These are phyloP conservation scores for Colletotrichum falcatum DNA, from an alignment of 2,329 filamentous ascomycete genomes.

Conservation along the genomic window DNA sequence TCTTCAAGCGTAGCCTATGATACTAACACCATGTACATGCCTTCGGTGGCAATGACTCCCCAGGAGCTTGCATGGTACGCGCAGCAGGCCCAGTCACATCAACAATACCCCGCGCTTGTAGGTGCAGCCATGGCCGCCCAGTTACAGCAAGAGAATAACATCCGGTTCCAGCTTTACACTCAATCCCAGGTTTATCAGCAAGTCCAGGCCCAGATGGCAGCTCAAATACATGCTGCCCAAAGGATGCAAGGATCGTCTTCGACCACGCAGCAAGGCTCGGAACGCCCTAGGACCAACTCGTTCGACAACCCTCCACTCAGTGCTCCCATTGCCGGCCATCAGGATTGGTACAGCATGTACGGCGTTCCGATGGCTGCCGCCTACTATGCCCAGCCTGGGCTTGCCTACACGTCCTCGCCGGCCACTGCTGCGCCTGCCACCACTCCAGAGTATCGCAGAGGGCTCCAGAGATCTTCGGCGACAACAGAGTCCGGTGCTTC, in stretches of 20 bases:
- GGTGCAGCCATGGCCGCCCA: constrained; percentile 41
- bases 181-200: constrained; percentile 42
- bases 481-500: constrained; percentile 61
- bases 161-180: constrained; percentile 39
- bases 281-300: constrained; percentile 71
- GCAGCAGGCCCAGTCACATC: constrained; percentile 54
- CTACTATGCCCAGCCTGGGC: constrained; percentile 63
- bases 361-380: constrained; percentile 52
- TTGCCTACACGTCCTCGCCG: constrained; percentile 69
- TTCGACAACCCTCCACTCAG: constrained; percentile 71
- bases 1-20: constrained; percentile 68
- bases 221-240: constrained; percentile 40
- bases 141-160: constrained; percentile 42
- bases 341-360: constrained; percentile 66
- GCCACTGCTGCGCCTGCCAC: constrained; percentile 54
- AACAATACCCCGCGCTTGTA: constrained; percentile 49
- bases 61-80: constrained; percentile 64
- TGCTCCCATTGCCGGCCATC: constrained; percentile 63
- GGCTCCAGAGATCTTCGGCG: constrained; percentile 65
- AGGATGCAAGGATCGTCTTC: constrained; percentile 37
- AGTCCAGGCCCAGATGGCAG: constrained; percentile 41
- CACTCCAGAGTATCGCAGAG: constrained; percentile 66
- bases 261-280: constrained; percentile 49
- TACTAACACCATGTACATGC: constrained; percentile 58
- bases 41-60: constrained; percentile 55